phyloP scores from a whole-genome alignment of 225 moss, liverwort and hornwort genomes.

The Straminergon stramineum region DNA sequence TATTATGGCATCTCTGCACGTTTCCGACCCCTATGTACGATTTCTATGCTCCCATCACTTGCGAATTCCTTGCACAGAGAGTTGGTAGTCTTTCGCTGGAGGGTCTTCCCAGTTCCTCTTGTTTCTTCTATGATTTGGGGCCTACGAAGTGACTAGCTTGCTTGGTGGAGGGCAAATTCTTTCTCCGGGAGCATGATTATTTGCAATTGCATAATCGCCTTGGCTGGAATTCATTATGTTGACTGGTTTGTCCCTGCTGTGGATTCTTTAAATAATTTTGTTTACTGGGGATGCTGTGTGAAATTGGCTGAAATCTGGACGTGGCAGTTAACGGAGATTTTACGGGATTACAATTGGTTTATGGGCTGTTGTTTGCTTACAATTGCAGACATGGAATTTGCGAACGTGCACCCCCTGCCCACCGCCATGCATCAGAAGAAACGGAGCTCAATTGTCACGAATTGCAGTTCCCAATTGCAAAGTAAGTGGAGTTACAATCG shows the following conservation, averaged over 20 bases:
- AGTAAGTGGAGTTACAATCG: neutral
- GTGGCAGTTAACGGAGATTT: neutral
- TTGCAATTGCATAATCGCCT: neutral
- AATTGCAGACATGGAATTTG: neutral
- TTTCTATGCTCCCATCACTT: neutral
- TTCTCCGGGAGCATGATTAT: too few relatives aligned
- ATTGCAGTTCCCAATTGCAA: neutral
- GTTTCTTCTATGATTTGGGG: neutral
- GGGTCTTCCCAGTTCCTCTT: neutral
- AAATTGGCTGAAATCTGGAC: neutral
- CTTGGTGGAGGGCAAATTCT: neutral
- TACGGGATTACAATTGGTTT: neutral
- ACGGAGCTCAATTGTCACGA: neutral
- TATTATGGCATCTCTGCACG: neutral
- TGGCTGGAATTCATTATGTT: neutral
- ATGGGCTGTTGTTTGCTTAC: neutral
- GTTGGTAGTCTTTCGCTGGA: neutral
- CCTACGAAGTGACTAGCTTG: neutral
- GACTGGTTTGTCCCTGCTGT: neutral
- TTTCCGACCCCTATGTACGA: neutral
- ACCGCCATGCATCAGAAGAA: neutral
- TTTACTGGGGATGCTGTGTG: neutral
- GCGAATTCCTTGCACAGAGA: neutral
- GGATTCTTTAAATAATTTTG: neutral
- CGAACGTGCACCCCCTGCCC: neutral